Base-by-base conservation (phyloP, 805 yeast species). In the Phaffomyces antillensis region DNA sequence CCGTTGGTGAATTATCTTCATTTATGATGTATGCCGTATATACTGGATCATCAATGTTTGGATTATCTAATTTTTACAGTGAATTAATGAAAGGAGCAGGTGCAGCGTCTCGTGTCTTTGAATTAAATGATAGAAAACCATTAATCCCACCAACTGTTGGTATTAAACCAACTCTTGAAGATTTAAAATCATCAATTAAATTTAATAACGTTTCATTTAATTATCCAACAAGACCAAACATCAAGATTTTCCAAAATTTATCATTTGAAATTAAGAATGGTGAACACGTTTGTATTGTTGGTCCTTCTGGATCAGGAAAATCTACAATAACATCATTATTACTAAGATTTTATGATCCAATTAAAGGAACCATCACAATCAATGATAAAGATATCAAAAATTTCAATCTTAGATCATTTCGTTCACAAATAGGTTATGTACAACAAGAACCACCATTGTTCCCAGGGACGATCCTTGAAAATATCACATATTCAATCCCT, bases 61-160 rank as follows among this genome's bases (percentile, higher is more conserved):
- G 97, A 0, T 62, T 91, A 17, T 91, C 96, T 0, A 86, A 85
- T 56, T 91, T 91, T 61, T 91, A 90, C 60, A 81, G 95, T 3
- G 98, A 91, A 62, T 68, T 91, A 47, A 91, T 91, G 97, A 91
- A 91, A 67, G 98, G 97, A 45, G 86, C 90, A 8, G 98, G 98
- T 41, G 97, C 98, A 0, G 93, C 96, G 0, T 83, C 89, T 41
- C 72, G 98, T 48, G 77, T 91, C 24, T 90, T 91, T 68, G 98
- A 91, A 61, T 70, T 91, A 41, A 79, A 83, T 48, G 93, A 86
- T 49, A 73, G 88, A 63, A 71, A 79, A 51, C 95, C 97, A 0
- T 63, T 70, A 11, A 87, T 90, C 40, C 71, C 76, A 15, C 77
- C 90, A 2, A 75, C 83, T 2, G 59, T 70, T 20, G 98, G 98